Evolutionary conservation across 305 asterid species (phyloP).

Genomic region (Solanum aculeatissimum): DNA sequence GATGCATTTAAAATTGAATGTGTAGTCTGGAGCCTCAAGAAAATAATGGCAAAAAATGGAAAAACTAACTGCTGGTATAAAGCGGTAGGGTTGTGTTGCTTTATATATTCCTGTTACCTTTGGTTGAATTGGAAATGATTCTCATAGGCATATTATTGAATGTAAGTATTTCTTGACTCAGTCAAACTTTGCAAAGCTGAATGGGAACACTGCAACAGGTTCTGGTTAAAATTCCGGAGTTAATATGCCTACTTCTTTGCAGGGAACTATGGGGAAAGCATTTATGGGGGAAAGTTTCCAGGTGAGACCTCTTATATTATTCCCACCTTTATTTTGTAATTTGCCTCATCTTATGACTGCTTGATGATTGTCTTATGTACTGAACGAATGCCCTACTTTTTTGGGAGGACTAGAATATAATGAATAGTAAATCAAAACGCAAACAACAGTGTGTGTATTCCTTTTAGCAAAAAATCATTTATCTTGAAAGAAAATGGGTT

Average conservation of each 20-base stretch:
- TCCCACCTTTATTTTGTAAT: not conserved
- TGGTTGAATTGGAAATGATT: not conserved
- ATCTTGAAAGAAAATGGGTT: conserved; percentile 75
- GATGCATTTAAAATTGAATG: not conserved
- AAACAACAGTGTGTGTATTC: conserved; percentile 22
- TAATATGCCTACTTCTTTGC: conserved; percentile 3
- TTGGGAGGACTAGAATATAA: not conserved
- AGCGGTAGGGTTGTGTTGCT: not conserved
- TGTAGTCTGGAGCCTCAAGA: not conserved
- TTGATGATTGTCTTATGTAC: not conserved
- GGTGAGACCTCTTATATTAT: conserved; percentile 17
- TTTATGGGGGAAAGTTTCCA: conserved; percentile 20
- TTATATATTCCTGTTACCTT: not conserved
- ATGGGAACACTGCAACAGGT: not conserved
- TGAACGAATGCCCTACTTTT: not conserved
- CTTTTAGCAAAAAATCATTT: conserved; percentile 26
- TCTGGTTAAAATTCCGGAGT: not conserved
- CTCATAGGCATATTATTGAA: not conserved
- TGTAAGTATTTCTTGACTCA: not conserved
- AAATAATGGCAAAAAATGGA: not conserved
- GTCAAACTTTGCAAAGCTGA: not conserved
- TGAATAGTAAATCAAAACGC: not conserved
- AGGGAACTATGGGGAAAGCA: conserved; percentile 17
- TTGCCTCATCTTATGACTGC: not conserved
- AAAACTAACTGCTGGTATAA: not conserved